These are phyloP conservation scores for Clonostachys rhizophaga DNA, from an alignment of 2,329 filamentous ascomycete species.

Conservation along the genomic window DNA sequence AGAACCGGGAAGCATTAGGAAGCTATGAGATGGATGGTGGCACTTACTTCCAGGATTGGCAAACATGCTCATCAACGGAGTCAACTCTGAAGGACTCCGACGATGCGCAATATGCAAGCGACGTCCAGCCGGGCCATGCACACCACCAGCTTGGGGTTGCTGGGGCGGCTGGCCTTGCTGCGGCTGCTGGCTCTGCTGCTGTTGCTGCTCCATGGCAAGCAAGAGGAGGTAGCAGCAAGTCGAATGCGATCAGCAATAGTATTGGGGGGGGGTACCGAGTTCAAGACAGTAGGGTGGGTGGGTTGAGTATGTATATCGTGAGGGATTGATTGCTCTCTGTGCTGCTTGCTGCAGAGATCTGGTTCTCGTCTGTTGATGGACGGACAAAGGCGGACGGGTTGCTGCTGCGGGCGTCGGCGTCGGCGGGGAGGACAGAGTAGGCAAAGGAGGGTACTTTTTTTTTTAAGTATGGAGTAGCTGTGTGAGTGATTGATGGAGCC, in stretches of 20 bases:
- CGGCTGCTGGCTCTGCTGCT: slow-evolving; percentile 55
- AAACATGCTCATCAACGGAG: slow-evolving; percentile 94
- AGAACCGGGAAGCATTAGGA: background rate
- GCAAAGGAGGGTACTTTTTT: slow-evolving; percentile 1
- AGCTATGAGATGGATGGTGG: slow-evolving; percentile 3
- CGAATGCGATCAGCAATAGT: background rate
- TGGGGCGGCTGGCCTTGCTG: slow-evolving; percentile 38
- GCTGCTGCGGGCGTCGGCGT: background rate
- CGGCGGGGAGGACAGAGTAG: background rate
- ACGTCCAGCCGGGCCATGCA: slow-evolving; percentile 74
- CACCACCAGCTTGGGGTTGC: slow-evolving; percentile 47
- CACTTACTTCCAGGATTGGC: slow-evolving; percentile 59
- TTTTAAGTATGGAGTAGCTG: background rate
- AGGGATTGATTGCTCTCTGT: background rate
- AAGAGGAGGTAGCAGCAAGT: slow-evolving; percentile 33
- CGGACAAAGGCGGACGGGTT: slow-evolving; percentile 1
- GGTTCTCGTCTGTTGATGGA: background rate
- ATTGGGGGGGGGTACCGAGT: slow-evolving; percentile 1
- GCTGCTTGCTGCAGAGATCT: background rate
- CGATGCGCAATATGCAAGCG: slow-evolving; percentile 96
- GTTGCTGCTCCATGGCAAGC: slow-evolving; percentile 54
- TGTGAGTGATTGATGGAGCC: slow-evolving; percentile 4
- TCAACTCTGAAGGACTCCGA: slow-evolving; percentile 94
- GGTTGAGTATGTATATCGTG: background rate
- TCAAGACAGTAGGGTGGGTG: slow-evolving; percentile 8